Evolutionary conservation across 2,329 filamentous ascomycete genomes (phyloP).

Genomic region (Xylariaceae sp.): DNA sequence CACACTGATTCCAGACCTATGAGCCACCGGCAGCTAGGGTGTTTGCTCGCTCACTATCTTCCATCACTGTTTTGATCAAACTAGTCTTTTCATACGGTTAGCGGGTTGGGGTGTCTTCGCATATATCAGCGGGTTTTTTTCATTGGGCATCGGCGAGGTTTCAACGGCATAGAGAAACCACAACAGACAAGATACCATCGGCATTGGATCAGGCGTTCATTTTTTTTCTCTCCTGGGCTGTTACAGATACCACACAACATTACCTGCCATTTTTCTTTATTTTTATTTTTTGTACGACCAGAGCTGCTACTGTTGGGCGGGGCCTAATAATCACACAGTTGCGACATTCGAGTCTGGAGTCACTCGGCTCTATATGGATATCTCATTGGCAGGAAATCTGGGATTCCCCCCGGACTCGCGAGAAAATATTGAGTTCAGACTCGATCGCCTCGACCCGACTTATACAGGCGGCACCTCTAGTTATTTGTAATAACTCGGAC

Average conservation of each 20-base stretch:
- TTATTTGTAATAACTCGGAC: neutral
- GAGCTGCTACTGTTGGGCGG: neutral
- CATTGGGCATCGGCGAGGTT: neutral
- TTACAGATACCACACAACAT: neutral
- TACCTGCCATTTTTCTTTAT: neutral
- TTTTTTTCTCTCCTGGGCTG: neutral
- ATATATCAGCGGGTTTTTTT: neutral
- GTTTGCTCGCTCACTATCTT: neutral
- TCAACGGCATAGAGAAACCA: no score
- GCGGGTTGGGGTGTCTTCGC: neutral
- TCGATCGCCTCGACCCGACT: neutral
- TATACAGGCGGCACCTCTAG: neutral
- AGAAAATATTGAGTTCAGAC: neutral
- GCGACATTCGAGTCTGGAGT: neutral
- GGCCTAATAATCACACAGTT: neutral
- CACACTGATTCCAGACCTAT: neutral
- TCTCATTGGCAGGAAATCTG: neutral
- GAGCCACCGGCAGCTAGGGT: neutral
- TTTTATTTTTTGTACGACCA: neutral
- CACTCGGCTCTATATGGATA: neutral
- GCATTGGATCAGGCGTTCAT: neutral
- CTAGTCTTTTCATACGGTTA: neutral
- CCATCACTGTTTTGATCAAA: neutral
- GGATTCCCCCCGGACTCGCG: neutral
- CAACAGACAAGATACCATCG: neutral